Base-by-base conservation (phyloP, 2,329 filamentous ascomycete species). In the Pyrenophora graminea region DNA sequence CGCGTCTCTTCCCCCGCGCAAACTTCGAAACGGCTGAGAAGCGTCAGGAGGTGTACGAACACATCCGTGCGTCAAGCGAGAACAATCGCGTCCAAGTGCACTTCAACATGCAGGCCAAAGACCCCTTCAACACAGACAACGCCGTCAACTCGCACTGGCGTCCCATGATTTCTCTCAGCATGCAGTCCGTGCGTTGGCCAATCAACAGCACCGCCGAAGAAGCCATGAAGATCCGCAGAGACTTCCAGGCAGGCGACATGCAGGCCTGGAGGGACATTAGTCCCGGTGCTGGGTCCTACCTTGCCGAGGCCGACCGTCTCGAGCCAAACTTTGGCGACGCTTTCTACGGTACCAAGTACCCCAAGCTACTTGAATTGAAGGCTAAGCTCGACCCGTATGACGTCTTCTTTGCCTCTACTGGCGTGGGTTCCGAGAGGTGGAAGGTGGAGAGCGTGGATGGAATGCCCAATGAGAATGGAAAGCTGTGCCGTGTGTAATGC, bases 391-490 rank as follows among this genome's bases (percentile, higher is more conserved):
- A 74, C 49, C 71, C 71, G 6, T 44, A 62, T 18, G 67, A 68
- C 45, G 62, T 74, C 1, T 73, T 74, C 46, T 73, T 66, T 41
- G 69, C 67, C 1, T 58, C 60, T 0, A 71, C 69, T 0, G 62
- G 61, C 13, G 70, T 71, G 2, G 70, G 70, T 0, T 71, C 68
- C 30, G 70, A 72, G 55, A 51, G 62, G 47, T 72, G 69, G 69
- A 63, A 34, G 36, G 70, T 73, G 1, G 64, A 69, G 53, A 71
- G 67, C 31, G 59, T 65, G 3, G 68, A 70, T 47, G 67, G 68
- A 2, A 30, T 71, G 32, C 67, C 67, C 4, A 71, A 71, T 39
- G 68, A 72, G 58, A 71, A 72, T 32, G 70, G 70, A 7, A 70
- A 69, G 53, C 40, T 72, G 25, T 71, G 70, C 46, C 61, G 70